Conservation (phyloP, 2,329 filamentous ascomycete species). For the Nemania sp. region DNA sequence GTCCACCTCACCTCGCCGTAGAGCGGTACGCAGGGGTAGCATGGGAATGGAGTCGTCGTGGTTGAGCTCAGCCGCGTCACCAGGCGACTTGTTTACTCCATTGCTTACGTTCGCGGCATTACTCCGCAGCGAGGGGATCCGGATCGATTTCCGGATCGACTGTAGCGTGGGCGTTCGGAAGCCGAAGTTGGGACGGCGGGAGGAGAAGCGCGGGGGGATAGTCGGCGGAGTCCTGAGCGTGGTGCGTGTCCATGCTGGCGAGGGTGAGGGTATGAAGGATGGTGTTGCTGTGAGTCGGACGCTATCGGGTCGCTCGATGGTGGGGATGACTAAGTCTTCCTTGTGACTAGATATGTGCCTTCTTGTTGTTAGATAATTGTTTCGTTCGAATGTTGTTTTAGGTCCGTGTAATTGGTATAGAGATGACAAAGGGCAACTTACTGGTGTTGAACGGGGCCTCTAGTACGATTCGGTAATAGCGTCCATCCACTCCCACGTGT, state of each 20-base stretch:
- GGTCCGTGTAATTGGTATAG: neutral
- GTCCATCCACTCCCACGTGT: slow-evolving; percentile 15
- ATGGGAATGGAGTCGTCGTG: slow-evolving; percentile 24
- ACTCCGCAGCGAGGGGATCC: slow-evolving; percentile 27
- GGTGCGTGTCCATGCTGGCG: neutral
- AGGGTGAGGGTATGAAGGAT: slow-evolving; percentile 5
- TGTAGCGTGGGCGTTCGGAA: slow-evolving; percentile 35
- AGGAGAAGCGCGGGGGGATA: slow-evolving; percentile 44
- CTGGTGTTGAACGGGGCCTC: neutral
- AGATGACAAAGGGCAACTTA: slow-evolving; percentile 12
- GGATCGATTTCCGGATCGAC: slow-evolving; percentile 30
- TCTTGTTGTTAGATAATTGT: slow-evolving; percentile 19
- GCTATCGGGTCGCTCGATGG: slow-evolving; percentile 20
- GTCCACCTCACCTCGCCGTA: neutral
- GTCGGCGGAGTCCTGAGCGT: slow-evolving; percentile 28
- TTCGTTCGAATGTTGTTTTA: neutral
- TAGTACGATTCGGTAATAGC: slow-evolving; percentile 8
- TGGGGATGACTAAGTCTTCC: slow-evolving; percentile 1
- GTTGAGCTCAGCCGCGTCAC: neutral
- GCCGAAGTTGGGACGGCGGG: slow-evolving; percentile 31
- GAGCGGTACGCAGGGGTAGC: slow-evolving; percentile 15
- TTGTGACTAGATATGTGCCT: neutral
- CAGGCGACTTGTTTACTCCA: slow-evolving; percentile 20
- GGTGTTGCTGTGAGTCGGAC: neutral
- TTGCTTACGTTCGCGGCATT: slow-evolving; percentile 11